Evolutionary conservation across 2,329 filamentous ascomycete species (phyloP), one percentile per base, ranked within the genome.

Genomic region (Elsinoe batatas): DNA sequence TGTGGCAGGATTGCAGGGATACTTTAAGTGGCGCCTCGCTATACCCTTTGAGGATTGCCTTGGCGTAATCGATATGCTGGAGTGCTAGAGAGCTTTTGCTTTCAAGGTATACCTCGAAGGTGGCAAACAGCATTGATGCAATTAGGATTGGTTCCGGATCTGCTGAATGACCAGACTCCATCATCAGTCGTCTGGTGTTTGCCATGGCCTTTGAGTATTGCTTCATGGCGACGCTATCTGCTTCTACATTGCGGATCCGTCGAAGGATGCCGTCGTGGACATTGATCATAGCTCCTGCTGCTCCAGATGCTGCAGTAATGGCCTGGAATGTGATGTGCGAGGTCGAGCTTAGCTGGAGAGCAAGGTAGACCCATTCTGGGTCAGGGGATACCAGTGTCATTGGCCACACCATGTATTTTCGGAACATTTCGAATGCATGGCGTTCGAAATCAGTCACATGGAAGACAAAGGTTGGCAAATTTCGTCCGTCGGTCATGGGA

Each of bases 321-420:
- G 47, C 47, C 10, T 51, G 22, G 17, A 51, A 22, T n/a, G 47
- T 51, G 33, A 18, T 22, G 17, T 33, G 15, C 18, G 12, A 15
- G 18, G 18, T 51, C 11, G 47, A 32, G 35, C 47, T 37, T 38
- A 51, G 18, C 15, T 51, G 47, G 13, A 51, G n/a, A 12, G 47
- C 15, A 8, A 51, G 33, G n/a, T 51, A 51, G 12, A 51, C 47
- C 47, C 47, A 51, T 51, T 51, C 47, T 26, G 47, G 47, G 18
- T 51, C 47, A 6, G 47, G 47, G 26, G 47, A 51, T 8, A 51
- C 47, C 32, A 51, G 17, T 5, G 47, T 51, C 47, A 51, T 51
- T 13, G 47, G 47, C 47, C 47, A 51, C 8, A 51, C 35, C 47
- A 51, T 51, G 33, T 51, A 38, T 26, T n/a, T 38, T 13, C 47